Evolutionary conservation across 306 rosid species (phyloP).

Genomic region (Prunus mira): DNA sequence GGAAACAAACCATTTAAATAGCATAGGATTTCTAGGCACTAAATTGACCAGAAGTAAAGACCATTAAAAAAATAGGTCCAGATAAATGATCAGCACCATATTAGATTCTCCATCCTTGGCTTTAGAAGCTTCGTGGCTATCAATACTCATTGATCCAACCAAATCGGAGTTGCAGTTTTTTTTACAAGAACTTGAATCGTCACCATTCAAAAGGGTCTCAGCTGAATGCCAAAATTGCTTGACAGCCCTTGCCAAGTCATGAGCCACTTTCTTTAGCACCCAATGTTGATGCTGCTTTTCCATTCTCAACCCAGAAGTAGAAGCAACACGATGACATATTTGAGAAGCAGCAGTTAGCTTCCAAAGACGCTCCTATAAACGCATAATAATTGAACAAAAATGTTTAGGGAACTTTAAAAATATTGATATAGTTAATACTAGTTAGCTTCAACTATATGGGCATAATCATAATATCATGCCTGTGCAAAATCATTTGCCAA

Average conservation of each 20-base stretch:
- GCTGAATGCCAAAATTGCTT: constrained; percentile 90
- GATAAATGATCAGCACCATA: constrained; percentile 39
- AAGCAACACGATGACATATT: constrained; percentile 61
- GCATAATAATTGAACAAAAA: constrained; percentile 12
- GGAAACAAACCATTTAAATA: background rate
- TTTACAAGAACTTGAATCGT: constrained; percentile 21
- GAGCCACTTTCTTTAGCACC: constrained; percentile 64
- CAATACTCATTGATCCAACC: constrained; percentile 34
- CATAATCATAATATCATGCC: constrained; percentile 51
- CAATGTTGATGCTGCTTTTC: constrained; percentile 48
- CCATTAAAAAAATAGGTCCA: constrained; percentile 4
- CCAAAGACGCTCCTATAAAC: constrained; percentile 92
- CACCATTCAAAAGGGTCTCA: constrained; percentile 52
- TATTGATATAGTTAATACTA: background rate
- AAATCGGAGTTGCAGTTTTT: constrained; percentile 24
- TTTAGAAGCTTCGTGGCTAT: constrained; percentile 35
- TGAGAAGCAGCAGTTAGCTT: constrained; percentile 88
- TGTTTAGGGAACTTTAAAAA: background rate
- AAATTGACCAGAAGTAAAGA: constrained; percentile 21
- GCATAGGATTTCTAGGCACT: constrained; percentile 8
- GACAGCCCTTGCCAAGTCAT: constrained; percentile 80
- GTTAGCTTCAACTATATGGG: background rate
- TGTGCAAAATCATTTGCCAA: constrained; percentile 98
- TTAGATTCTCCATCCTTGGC: constrained; percentile 38
- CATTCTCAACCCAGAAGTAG: constrained; percentile 62